These are phyloP conservation scores for Tetracentron sinense DNA, from an alignment of 164 flowering plant species.

Conservation along the genomic window DNA sequence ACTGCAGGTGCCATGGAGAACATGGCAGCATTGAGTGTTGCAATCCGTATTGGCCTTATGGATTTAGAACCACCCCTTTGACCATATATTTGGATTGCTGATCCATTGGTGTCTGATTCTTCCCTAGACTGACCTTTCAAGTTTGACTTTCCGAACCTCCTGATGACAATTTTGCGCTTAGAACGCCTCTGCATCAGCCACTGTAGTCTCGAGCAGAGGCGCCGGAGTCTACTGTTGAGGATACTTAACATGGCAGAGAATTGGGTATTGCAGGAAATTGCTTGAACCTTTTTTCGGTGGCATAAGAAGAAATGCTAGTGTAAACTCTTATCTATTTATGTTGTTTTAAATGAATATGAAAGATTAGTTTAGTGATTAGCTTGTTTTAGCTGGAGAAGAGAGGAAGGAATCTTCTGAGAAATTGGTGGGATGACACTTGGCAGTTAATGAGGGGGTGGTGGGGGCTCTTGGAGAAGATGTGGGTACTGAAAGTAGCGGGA, in stretches of 20 bases:
- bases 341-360: neutral
- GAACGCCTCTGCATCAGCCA: slow-evolving; percentile 42
- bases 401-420: slow-evolving; percentile 13
- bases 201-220: slow-evolving; percentile 44
- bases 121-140: slow-evolving; percentile 19
- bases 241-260: slow-evolving; percentile 32
- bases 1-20: slow-evolving; percentile 85
- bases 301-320: slow-evolving; percentile 3
- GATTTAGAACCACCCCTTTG: slow-evolving; percentile 10
- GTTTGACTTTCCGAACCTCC: slow-evolving; percentile 40
- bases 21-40: slow-evolving; percentile 86
- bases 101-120: slow-evolving; percentile 13
- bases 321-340: neutral
- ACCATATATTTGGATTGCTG: slow-evolving; percentile 15
- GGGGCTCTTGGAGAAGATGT: neutral
- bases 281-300: slow-evolving; percentile 1
- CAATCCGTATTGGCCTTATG: slow-evolving; percentile 50
- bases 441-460: neutral
- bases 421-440: slow-evolving; percentile 13
- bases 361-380: slow-evolving; percentile 13
- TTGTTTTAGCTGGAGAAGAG: slow-evolving; percentile 11
- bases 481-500: no score
- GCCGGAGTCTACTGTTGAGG: slow-evolving; percentile 38
- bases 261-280: slow-evolving; percentile 9
- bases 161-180: slow-evolving; percentile 53